Evolutionary conservation across 2,329 filamentous ascomycete species (phyloP).

Genomic region (Colletotrichum sansevieriae): DNA sequence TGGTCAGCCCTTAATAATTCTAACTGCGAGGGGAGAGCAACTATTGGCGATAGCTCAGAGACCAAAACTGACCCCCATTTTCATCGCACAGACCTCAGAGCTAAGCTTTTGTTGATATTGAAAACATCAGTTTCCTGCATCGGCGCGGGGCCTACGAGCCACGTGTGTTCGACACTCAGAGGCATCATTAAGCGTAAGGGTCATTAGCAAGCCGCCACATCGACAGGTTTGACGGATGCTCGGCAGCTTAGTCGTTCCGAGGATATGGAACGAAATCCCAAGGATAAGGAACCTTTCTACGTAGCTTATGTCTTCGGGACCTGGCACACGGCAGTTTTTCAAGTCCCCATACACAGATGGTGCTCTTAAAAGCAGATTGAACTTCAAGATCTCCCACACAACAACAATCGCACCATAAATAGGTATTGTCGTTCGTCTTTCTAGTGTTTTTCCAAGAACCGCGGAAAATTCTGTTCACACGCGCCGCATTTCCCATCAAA

Average conservation of each 20-base stretch:
- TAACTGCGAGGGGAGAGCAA: background rate
- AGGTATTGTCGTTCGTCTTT: background rate
- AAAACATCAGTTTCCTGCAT: background rate
- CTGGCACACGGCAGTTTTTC: background rate
- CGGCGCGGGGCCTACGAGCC: background rate
- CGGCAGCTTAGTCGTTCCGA: background rate
- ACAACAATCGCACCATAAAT: too few relatives aligned
- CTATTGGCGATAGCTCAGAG: background rate
- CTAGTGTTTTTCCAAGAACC: background rate
- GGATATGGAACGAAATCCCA: conserved; percentile 8
- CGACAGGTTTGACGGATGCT: background rate
- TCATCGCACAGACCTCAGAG: background rate
- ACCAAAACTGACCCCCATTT: background rate
- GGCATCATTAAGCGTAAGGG: background rate
- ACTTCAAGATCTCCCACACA: too few relatives aligned
- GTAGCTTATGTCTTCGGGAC: background rate
- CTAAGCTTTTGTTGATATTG: conserved; percentile 4
- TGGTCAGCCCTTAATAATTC: background rate
- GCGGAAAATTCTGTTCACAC: background rate
- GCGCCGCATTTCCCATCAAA: too few relatives aligned
- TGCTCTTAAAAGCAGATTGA: too few relatives aligned
- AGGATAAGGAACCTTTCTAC: background rate
- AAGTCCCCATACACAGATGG: too few relatives aligned
- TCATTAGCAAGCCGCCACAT: background rate
- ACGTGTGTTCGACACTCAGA: background rate